Conservation (phyloP, 345 rosid species). For the Cardamine occulta region DNA sequence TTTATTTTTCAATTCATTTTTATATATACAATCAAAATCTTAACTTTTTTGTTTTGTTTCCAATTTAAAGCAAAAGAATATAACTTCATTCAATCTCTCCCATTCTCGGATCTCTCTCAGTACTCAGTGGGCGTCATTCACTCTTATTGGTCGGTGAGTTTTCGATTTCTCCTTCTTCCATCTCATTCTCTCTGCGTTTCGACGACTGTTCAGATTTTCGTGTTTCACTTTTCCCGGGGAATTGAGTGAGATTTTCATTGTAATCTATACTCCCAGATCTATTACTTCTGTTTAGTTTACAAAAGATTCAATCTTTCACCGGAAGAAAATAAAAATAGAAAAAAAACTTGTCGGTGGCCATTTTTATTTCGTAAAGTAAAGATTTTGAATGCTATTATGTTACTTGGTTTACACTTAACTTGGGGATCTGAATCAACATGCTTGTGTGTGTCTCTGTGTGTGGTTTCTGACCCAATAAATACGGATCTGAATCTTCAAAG, state of each 20-base stretch:
- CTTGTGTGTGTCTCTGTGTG: slow-evolving; percentile 2
- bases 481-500: slow-evolving; percentile 35
- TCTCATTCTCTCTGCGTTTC: slow-evolving; percentile 21
- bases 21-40: slow-evolving; percentile 6
- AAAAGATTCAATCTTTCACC: slow-evolving; percentile 1
- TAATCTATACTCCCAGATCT: slow-evolving; percentile 33
- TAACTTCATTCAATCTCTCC: neutral
- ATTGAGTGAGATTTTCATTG: neutral
- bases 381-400: neutral
- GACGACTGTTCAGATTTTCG: no score
- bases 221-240: slow-evolving; percentile 3
- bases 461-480: slow-evolving; percentile 30
- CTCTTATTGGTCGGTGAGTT: slow-evolving; percentile 30
- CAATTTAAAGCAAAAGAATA: neutral
- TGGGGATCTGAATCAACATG: slow-evolving; percentile 19
- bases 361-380: neutral
- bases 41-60: neutral
- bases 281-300: neutral
- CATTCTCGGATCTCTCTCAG: slow-evolving; percentile 42
- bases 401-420: slow-evolving; percentile 39
- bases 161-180: neutral
- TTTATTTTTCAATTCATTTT: neutral
- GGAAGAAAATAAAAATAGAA: neutral
- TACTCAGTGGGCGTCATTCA: neutral
- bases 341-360: slow-evolving; percentile 34